Percentiles rank a stretch among this genome's conserved stretches.
Conservation (phyloP, 495 filamentous ascomycete genomes). For the Letharia columbiana region DNA sequence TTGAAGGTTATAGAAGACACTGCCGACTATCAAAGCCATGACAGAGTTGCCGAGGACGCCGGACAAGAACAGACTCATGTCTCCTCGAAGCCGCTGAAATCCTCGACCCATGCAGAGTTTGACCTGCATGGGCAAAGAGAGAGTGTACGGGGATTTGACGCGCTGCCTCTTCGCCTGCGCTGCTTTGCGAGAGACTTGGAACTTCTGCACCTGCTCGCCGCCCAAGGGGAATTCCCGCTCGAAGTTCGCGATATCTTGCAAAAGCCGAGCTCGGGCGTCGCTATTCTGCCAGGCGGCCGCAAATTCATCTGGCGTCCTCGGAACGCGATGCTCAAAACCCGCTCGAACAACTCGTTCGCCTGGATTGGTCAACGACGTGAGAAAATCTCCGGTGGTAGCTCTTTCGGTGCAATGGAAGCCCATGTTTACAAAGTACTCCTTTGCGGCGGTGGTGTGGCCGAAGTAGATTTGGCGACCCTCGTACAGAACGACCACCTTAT, state of each 20-base stretch:
- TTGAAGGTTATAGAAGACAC: conserved; percentile 70
- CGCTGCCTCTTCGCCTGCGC: conserved; percentile 59
- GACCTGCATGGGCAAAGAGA: conserved; percentile 65
- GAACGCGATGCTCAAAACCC: conserved; percentile 57
- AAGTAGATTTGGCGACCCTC: conserved; percentile 82
- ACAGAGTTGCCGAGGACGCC: conserved; percentile 62
- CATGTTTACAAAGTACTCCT: conserved; percentile 61
- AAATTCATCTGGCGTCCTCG: conserved; percentile 71
- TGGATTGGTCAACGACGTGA: conserved; percentile 70
- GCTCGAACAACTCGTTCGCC: conserved; percentile 53
- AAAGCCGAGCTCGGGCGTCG: conserved; percentile 53
- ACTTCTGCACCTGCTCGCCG: conserved; percentile 50
- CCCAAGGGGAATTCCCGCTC: conserved; percentile 53
- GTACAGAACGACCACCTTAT: conserved; percentile 71
- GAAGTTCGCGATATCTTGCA: conserved; percentile 63
- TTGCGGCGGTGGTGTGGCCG: conserved; percentile 52
- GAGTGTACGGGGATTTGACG: conserved; percentile 62
- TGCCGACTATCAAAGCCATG: conserved; percentile 71
- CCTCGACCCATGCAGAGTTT: conserved; percentile 67
- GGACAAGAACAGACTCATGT: conserved; percentile 62
- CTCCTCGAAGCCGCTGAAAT: conserved; percentile 56
- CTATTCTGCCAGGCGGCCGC: conserved; percentile 66
- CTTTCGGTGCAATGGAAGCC: conserved; percentile 67
- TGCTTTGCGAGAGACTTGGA: conserved; percentile 60
- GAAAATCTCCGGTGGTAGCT: conserved; percentile 70